Evolutionary conservation across 1,284 basidiomycete species (phyloP).

Genomic region (Boletus austroedulis): DNA sequence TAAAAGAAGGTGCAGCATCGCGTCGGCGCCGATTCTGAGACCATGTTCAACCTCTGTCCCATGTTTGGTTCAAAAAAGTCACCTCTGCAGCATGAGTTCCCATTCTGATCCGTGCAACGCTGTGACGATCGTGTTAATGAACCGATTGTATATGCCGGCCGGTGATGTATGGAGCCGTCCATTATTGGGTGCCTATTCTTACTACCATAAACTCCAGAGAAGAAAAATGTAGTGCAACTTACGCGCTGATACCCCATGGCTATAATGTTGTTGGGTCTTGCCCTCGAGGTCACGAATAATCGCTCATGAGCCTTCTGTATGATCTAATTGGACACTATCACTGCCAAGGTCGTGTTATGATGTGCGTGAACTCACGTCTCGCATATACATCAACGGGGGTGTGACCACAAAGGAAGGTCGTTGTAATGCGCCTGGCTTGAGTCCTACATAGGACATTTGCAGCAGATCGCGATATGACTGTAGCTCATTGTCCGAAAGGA

Average conservation of each 20-base stretch:
- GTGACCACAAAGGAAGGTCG: constrained; percentile 30
- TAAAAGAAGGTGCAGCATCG: constrained; percentile 71
- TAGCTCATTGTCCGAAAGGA: constrained; percentile 36
- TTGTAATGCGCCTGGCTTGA: constrained; percentile 18
- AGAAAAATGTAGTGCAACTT: constrained; percentile 18
- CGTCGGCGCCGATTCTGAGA: constrained; percentile 64
- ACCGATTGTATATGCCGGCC: constrained; percentile 53
- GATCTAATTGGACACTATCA: constrained; percentile 40
- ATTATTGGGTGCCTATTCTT: constrained; percentile 16
- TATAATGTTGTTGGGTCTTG: constrained; percentile 53
- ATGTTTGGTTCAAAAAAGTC: constrained; percentile 11
- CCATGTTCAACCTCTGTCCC: background rate
- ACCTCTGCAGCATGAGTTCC: constrained; percentile 64
- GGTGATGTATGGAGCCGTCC: constrained; percentile 23
- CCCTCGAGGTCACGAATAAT: constrained; percentile 43
- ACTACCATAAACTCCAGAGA: background rate
- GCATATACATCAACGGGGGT: constrained; percentile 50
- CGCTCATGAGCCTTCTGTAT: constrained; percentile 57
- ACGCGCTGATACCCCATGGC: constrained; percentile 65
- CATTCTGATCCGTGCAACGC: constrained; percentile 65
- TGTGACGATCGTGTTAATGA: constrained; percentile 73
- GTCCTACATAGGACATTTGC: constrained; percentile 45
- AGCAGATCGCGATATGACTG: constrained; percentile 43
- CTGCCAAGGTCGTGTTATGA: background rate
- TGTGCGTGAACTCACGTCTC: constrained; percentile 43